Evolutionary conservation across 208 protist genomes (phyloP).

Genomic region (Endotrypanum monterogeii): DNA sequence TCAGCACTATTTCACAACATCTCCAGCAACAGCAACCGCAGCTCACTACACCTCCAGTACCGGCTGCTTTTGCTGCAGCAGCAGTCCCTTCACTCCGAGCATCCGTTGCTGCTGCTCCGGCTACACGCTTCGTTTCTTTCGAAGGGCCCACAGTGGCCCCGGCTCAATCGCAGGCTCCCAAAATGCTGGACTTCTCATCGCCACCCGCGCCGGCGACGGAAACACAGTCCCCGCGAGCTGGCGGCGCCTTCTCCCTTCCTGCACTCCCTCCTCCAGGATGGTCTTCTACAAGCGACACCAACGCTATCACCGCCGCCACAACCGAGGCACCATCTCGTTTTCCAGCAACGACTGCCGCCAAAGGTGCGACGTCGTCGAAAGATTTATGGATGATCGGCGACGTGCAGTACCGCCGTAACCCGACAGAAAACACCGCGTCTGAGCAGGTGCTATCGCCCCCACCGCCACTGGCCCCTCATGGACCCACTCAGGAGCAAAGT

Average conservation of each 20-base stretch:
- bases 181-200: not conserved
- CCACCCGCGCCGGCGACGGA: not conserved
- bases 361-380: not conserved
- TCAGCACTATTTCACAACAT: constrained; percentile 87
- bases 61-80: not conserved
- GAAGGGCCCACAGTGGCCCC: not conserved
- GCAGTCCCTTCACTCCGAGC: not conserved
- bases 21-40: constrained; percentile 23
- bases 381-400: constrained; percentile 13
- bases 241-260: constrained; percentile 7
- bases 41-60: not conserved
- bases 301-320: not conserved
- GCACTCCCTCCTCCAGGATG: constrained; percentile 26
- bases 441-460: constrained; percentile 35
- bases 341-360: not conserved
- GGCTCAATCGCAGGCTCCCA: not conserved
- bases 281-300: constrained; percentile 1
- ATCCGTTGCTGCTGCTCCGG: not conserved
- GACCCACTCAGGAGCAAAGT: constrained; percentile 25
- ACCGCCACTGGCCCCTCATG: constrained; percentile 24
- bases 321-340: not conserved
- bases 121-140: not conserved
- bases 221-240: not conserved
- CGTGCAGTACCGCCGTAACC: not conserved
- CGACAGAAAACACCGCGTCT: not conserved